These are phyloP conservation scores for Cladophialophora yegresii DNA, from an alignment of 2,329 filamentous ascomycete genomes.

Conservation along the genomic window DNA sequence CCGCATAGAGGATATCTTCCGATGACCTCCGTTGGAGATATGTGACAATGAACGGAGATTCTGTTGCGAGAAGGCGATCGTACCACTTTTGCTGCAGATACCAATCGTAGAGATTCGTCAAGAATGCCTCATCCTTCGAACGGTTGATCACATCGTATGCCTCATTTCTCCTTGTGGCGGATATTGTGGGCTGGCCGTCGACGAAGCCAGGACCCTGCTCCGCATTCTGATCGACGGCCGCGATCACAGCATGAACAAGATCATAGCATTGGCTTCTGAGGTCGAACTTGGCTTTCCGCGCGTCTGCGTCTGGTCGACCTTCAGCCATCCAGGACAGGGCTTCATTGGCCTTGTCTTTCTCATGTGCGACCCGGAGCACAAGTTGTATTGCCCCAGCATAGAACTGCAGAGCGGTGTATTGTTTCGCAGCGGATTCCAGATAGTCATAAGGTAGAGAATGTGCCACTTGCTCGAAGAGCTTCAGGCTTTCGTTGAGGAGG, in stretches of 20 bases:
- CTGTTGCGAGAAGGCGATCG: slow-evolving; percentile 79
- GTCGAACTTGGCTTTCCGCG: slow-evolving; percentile 66
- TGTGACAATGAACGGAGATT: slow-evolving; percentile 80
- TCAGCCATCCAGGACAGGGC: slow-evolving; percentile 87
- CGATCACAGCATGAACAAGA: slow-evolving; percentile 80
- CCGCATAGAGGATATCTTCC: slow-evolving; percentile 74
- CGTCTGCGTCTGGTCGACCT: slow-evolving; percentile 70
- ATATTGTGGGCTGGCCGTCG: slow-evolving; percentile 75
- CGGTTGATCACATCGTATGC: slow-evolving; percentile 87
- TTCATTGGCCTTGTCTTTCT: slow-evolving; percentile 82
- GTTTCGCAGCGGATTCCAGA: slow-evolving; percentile 72
- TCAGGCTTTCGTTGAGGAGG: slow-evolving; percentile 83
- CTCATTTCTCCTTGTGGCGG: slow-evolving; percentile 77
- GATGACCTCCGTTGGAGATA: slow-evolving; percentile 78
- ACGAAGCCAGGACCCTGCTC: slow-evolving; percentile 69
- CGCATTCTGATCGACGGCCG: slow-evolving; percentile 72
- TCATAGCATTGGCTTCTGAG: slow-evolving; percentile 78
- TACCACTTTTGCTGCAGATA: slow-evolving; percentile 83
- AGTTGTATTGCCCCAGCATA: slow-evolving; percentile 92
- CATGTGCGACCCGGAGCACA: slow-evolving; percentile 76
- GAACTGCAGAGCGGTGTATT: slow-evolving; percentile 81
- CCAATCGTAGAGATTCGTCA: slow-evolving; percentile 97
- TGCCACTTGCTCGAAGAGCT: slow-evolving; percentile 85
- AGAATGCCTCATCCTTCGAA: slow-evolving; percentile 89
- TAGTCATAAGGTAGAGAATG: slow-evolving; percentile 78